phyloP scores from a whole-genome alignment of 192 early-diverging fungal genomes.

The Coemansia erecta region DNA sequence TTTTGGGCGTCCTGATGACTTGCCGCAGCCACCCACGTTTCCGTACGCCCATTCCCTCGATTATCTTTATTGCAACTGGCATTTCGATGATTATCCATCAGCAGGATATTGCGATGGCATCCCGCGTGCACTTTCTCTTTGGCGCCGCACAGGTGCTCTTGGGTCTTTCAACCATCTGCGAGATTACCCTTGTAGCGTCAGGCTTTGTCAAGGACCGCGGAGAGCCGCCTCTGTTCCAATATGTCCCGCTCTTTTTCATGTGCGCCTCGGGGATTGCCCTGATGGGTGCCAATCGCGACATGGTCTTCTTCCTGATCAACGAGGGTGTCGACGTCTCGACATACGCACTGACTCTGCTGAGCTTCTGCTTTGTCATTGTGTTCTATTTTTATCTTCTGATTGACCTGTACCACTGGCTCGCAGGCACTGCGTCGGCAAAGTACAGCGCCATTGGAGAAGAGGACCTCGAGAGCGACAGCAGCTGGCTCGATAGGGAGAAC shows the following conservation, averaged over 20 bases:
- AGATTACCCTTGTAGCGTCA: conserved; percentile 46
- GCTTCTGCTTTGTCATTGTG: conserved; percentile 57
- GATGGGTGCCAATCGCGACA: conserved; percentile 66
- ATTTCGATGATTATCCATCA: conserved; percentile 60
- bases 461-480: background rate
- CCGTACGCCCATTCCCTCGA: conserved; percentile 57
- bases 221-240: conserved; percentile 33
- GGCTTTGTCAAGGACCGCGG: conserved; percentile 27
- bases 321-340: conserved; percentile 53
- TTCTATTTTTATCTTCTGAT: conserved; percentile 52
- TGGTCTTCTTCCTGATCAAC: conserved; percentile 48
- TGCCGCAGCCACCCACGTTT: conserved; percentile 27
- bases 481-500: conserved; percentile 1
- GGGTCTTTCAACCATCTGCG: conserved; percentile 54
- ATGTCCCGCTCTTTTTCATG: conserved; percentile 45
- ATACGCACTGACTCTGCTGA: conserved; percentile 55
- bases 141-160: conserved; percentile 55
- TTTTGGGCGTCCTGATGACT: conserved; percentile 53
- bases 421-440: conserved; percentile 13
- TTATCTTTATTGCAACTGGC: conserved; percentile 62
- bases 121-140: conserved; percentile 59
- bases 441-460: conserved; percentile 13
- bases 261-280: conserved; percentile 59
- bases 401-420: conserved; percentile 38
- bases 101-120: conserved; percentile 56